These are phyloP conservation scores for Phytophthora niederhauseri DNA, from an alignment of 352 stramenopile species.

Conservation along the genomic window DNA sequence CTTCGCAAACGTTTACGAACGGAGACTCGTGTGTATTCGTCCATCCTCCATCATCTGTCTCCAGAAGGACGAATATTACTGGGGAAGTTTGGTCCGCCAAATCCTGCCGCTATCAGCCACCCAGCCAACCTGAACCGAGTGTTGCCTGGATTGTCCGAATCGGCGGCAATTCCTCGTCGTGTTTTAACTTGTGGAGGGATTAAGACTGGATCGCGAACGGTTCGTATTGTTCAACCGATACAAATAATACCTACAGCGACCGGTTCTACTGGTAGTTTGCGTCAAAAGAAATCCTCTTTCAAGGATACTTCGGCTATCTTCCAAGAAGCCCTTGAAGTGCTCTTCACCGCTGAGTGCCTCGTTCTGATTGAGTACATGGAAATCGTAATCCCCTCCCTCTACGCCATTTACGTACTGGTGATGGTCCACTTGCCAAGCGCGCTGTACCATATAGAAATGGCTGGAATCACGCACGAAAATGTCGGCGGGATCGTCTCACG, in stretches of 20 bases:
- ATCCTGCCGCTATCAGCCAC: background rate
- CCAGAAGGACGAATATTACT: background rate
- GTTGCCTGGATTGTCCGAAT: background rate
- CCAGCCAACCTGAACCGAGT: background rate
- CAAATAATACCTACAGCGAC: background rate
- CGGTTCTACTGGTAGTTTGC: background rate
- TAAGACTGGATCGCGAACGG: background rate
- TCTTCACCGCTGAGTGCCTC: conserved; percentile 35
- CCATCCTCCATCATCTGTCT: background rate
- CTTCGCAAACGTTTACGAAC: too few relatives aligned
- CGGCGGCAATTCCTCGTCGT: background rate
- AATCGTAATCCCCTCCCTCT: conserved; percentile 29
- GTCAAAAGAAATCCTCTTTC: background rate
- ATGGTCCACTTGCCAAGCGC: conserved; percentile 23
- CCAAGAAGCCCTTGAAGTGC: conserved; percentile 12
- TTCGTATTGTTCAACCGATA: background rate
- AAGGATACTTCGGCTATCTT: background rate
- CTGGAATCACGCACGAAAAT: background rate
- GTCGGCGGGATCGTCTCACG: conserved; percentile 8
- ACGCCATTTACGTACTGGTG: conserved; percentile 12
- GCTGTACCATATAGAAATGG: conserved; percentile 31
- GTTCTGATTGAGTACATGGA: conserved; percentile 39
- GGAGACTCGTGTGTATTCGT: too few relatives aligned
- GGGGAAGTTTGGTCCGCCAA: background rate
- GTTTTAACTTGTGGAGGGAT: background rate